A percentile compares a stretch with the other conserved stretches of the same genome.
phyloP scores from a whole-genome alignment of 306 rosid species.

The Urtica urens region DNA sequence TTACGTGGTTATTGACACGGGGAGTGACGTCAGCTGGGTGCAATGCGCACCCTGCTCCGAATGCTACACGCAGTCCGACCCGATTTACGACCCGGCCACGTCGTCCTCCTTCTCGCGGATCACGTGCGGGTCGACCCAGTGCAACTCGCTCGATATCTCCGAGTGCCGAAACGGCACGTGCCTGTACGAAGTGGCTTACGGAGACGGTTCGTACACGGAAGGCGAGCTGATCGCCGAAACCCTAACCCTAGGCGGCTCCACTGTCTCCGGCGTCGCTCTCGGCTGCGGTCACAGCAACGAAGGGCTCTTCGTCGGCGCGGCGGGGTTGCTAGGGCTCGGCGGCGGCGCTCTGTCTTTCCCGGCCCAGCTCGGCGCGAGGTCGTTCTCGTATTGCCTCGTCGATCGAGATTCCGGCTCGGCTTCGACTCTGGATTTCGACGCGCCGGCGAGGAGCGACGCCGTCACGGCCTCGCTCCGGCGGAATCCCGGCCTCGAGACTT shows the following conservation, averaged over 20 bases:
- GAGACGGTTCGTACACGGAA: constrained; percentile 89
- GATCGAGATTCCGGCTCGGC: constrained; percentile 74
- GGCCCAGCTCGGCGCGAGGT: constrained; percentile 56
- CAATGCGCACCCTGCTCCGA: constrained; percentile 89
- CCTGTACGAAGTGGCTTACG: constrained; percentile 80
- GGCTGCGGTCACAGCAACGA: constrained; percentile 89
- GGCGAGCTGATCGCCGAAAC: constrained; percentile 78
- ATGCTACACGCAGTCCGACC: constrained; percentile 81
- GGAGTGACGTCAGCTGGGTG: constrained; percentile 94
- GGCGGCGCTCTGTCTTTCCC: constrained; percentile 71
- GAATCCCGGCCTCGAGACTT: constrained; percentile 48
- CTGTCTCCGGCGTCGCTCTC: constrained; percentile 36
- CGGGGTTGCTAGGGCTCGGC: constrained; percentile 85
- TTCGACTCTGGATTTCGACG: constrained; percentile 64
- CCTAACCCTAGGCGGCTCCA: constrained; percentile 35
- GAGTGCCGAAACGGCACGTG: constrained; percentile 69
- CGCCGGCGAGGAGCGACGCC: constrained; percentile 39
- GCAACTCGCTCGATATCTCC: constrained; percentile 57
- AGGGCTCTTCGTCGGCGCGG: constrained; percentile 75
- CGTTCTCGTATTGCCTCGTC: constrained; percentile 75
- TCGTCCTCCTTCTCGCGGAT: constrained; percentile 50
- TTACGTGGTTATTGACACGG: constrained; percentile 80
- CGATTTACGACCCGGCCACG: constrained; percentile 52
- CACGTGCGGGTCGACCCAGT: constrained; percentile 42
- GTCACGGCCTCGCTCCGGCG: constrained; percentile 54